Base-by-base conservation (phyloP, 768 basidiomycete genomes). In the Psilocybe cyanescens region DNA sequence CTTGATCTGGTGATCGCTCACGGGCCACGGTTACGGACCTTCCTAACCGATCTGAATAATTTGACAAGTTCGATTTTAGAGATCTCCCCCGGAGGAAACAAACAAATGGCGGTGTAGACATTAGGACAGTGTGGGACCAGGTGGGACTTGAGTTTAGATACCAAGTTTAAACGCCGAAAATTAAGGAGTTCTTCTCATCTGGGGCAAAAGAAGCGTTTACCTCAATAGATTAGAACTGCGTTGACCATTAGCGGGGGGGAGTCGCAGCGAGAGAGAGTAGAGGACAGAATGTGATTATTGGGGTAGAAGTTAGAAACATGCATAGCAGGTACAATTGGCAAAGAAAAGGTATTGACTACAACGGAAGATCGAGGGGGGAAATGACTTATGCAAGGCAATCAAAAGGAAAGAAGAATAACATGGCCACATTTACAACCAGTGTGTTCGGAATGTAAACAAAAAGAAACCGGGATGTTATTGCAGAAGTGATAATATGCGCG, bases 121-220 rank as follows among this genome's bases (percentile, higher is more conserved):
- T 35, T 11, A 35, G 33, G 24, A 24, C 24, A 24, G 24, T 24
- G 24, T 24, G 24, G 24, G 24, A 24, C 24, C 24, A 24, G 24
- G 24, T 24, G 24, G 24, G 24, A 19, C 24, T 2, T 35, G 33
- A 35, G 8, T 44, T n/a, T 16, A 44, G 41, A 44, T 44, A n/a
- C 41, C 41, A 44, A 44, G 41, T 53, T 53, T 53, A 53, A n/a
- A 53, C 51, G 51, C 51, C 51, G 51, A 53, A 31, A 30, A 24
- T 24, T 11, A 28, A 31, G 19, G 41, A 44, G 41, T 12, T 5
- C 11, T 44, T 12, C n/a, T 44, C 41, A 16, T 17, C 41, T 44
- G 41, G 41, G 4, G 5, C 6, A 44, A 35, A 35, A 35, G 33
- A 35, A 14, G 41, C n/a, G 1, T 44, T 39, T 39, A 8, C 14